These are phyloP conservation scores for Phylloporus rhodoxanthus DNA, from an alignment of 768 basidiomycete species.

Conservation along the genomic window DNA sequence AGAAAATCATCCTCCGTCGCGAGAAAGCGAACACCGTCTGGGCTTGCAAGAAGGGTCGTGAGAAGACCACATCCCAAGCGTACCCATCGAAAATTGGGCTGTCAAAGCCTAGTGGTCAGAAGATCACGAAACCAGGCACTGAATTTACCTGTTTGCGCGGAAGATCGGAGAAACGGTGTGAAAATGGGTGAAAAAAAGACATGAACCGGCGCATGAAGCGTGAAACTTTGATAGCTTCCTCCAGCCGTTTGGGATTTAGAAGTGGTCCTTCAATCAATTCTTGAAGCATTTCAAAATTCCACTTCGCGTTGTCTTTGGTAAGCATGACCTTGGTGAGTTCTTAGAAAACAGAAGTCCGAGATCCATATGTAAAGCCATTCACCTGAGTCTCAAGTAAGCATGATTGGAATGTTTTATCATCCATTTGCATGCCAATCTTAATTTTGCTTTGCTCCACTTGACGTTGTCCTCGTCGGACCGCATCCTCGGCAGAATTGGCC, in stretches of 20 bases:
- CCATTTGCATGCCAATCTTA: constrained; percentile 90
- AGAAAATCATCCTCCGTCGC: constrained; percentile 79
- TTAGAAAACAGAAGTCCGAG: neutral
- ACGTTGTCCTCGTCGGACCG: constrained; percentile 79
- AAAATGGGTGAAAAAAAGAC: constrained; percentile 90
- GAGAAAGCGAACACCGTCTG: constrained; percentile 82
- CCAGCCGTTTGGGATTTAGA: constrained; percentile 84
- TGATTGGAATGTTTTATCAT: constrained; percentile 86
- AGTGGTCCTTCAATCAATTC: constrained; percentile 91
- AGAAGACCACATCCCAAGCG: constrained; percentile 77
- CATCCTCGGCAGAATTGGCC: constrained; percentile 80
- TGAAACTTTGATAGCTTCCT: constrained; percentile 88
- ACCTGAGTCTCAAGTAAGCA: constrained; percentile 85
- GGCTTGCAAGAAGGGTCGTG: constrained; percentile 73
- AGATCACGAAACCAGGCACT: neutral
- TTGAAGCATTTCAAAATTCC: constrained; percentile 86
- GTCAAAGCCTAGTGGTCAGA: neutral
- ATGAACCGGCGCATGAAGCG: constrained; percentile 88
- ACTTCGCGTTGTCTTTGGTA: constrained; percentile 83
- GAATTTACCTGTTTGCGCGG: constrained; percentile 53
- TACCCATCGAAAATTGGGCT: constrained; percentile 84
- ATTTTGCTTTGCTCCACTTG: constrained; percentile 88
- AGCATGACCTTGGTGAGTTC: constrained; percentile 61
- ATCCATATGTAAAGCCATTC: constrained; percentile 7
- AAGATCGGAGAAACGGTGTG: constrained; percentile 81